Percentiles rank a stretch among this genome's conserved stretches.
Evolutionary conservation across 345 rosid genomes (phyloP).

Genomic region (Linum usitatissimum): DNA sequence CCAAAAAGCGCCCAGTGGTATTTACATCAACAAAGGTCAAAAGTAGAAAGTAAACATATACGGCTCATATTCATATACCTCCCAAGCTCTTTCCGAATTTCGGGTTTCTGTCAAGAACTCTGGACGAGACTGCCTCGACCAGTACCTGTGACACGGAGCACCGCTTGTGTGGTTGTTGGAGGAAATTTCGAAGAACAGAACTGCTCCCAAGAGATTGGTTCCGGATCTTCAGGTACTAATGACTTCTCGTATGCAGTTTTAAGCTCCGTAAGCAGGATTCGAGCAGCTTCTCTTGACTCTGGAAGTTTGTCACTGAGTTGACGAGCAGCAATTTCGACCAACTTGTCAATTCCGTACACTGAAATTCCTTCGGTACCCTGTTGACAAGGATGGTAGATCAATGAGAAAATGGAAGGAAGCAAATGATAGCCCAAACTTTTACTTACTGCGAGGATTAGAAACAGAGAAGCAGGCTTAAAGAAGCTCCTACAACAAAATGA

Average conservation of each 20-base stretch:
- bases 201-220: conserved; percentile 55
- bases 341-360: conserved; percentile 70
- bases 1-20: conserved; percentile 17
- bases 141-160: conserved; percentile 69
- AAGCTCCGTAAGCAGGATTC: conserved; percentile 68
- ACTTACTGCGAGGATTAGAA: too few species aligned
- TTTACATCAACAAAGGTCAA: conserved; percentile 29
- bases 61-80: conserved; percentile 15
- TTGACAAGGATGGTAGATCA: conserved; percentile 6
- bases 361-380: conserved; percentile 85
- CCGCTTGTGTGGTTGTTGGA: conserved; percentile 78
- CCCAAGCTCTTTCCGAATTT: not conserved
- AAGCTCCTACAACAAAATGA: too few species aligned
- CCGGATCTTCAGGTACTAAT: conserved; percentile 32
- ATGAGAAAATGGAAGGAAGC: not conserved
- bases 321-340: conserved; percentile 72
- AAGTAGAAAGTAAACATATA: conserved; percentile 9
- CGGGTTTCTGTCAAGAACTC: conserved; percentile 32
- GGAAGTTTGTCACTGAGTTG: conserved; percentile 95
- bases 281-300: conserved; percentile 90
- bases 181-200: conserved; percentile 79
- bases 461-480: too few species aligned
- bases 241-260: conserved; percentile 62
- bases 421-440: too few species aligned
- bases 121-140: conserved; percentile 46